These are phyloP conservation scores for Corynespora cassiicola DNA, from an alignment of 2,329 filamentous ascomycete species.

Conservation along the genomic window DNA sequence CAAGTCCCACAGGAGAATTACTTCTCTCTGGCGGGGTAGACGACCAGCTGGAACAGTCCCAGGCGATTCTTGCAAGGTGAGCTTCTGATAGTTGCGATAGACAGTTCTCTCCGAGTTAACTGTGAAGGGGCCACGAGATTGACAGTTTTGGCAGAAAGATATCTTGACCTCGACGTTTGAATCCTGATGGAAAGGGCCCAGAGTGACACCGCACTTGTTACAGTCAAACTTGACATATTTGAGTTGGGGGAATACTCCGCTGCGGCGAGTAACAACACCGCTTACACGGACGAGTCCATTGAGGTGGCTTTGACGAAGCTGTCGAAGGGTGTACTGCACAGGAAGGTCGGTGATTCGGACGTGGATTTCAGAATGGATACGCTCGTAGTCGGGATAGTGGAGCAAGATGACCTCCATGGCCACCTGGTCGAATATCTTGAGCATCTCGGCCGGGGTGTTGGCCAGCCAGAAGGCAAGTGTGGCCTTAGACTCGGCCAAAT, in stretches of 20 bases:
- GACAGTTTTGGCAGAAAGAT: constrained; percentile 94
- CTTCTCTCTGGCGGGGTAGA: constrained; percentile 89
- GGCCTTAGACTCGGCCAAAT: constrained; percentile 88
- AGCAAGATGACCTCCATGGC: constrained; percentile 96
- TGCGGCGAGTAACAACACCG: constrained; percentile 92
- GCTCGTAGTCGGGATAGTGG: constrained; percentile 96
- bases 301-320: constrained; percentile 91
- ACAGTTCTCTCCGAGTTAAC: constrained; percentile 97
- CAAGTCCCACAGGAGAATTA: constrained; percentile 94
- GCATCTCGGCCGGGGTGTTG: constrained; percentile 92
- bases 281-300: constrained; percentile 95
- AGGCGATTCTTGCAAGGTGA: constrained; percentile 95
- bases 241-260: constrained; percentile 94
- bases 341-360: constrained; percentile 95
- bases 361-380: constrained; percentile 97
- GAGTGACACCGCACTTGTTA: constrained; percentile 85
- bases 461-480: constrained; percentile 95
- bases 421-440: constrained; percentile 95
- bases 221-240: constrained; percentile 99
- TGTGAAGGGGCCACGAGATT: constrained; percentile 92
- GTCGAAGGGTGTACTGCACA: constrained; percentile 91
- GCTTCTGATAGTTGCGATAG: constrained; percentile 97
- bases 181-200: constrained; percentile 97
- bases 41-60: constrained; percentile 96
- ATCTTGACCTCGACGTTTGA: constrained; percentile 96